A percentile compares a stretch with the other conserved stretches of the same genome.
These are phyloP conservation scores for Wickerhamiella kurtzmanii DNA, from an alignment of 805 yeast species.

Conservation along the genomic window DNA sequence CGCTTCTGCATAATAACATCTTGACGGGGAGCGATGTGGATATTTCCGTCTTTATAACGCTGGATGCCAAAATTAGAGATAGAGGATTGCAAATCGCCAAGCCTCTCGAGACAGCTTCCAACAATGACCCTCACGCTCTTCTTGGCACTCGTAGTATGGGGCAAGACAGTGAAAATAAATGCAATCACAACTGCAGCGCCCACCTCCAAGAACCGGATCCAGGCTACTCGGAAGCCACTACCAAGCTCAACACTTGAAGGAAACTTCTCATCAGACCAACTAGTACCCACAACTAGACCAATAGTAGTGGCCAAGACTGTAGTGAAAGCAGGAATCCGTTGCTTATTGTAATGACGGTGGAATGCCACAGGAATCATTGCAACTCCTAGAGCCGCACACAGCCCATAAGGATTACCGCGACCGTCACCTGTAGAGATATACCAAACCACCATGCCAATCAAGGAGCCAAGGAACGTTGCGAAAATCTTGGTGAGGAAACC, in stretches of 20 bases:
- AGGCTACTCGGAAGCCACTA: conserved; percentile 24
- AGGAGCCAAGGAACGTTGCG: conserved; percentile 21
- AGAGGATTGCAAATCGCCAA: conserved; percentile 22
- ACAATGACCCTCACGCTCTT: conserved; percentile 20
- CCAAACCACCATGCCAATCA: conserved; percentile 24
- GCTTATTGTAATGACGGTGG: conserved; percentile 23
- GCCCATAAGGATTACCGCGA: conserved; percentile 23
- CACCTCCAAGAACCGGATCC: conserved; percentile 26
- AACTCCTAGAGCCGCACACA: conserved; percentile 18
- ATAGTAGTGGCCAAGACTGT: conserved; percentile 22
- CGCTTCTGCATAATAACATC: conserved; percentile 16
- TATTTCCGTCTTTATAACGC: conserved; percentile 13
- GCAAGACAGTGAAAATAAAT: conserved; percentile 23
- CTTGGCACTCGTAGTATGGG: conserved; percentile 24
- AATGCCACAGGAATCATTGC: conserved; percentile 15
- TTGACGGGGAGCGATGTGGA: conserved; percentile 17
- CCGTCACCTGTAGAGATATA: conserved; percentile 24
- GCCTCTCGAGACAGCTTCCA: conserved; percentile 17
- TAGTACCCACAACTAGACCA: conserved; percentile 23
- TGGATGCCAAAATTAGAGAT: conserved; percentile 22
- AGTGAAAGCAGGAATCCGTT: conserved; percentile 21
- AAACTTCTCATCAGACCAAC: conserved; percentile 21
- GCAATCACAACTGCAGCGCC: conserved; percentile 23
- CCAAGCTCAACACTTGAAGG: conserved; percentile 16
- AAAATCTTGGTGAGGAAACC: conserved; percentile 16